Evolutionary conservation across 2,329 filamentous ascomycete genomes (phyloP).

Genomic region (Macrophomina pseudophaseolina): DNA sequence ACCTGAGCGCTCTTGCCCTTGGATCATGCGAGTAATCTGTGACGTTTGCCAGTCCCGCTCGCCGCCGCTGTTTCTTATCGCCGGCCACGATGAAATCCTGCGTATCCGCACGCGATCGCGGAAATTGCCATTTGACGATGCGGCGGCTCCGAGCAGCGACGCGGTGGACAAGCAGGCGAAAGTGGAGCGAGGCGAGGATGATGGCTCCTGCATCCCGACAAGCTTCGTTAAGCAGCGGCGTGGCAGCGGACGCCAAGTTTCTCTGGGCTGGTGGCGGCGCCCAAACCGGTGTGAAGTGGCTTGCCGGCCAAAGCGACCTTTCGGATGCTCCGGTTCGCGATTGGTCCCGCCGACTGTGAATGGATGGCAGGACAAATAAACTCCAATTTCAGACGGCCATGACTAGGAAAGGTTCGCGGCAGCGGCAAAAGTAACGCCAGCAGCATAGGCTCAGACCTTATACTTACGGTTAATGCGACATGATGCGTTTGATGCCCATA

Average conservation of each 20-base stretch:
- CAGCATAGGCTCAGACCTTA: background rate
- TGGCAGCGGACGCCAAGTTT: background rate
- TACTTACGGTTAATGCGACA: background rate
- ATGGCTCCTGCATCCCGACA: background rate
- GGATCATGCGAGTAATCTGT: constrained; percentile 11
- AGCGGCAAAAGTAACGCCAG: background rate
- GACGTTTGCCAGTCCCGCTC: too few relatives aligned
- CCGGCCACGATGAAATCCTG: background rate
- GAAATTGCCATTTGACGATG: background rate
- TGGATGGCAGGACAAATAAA: background rate
- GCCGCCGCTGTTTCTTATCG: background rate
- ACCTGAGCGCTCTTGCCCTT: background rate
- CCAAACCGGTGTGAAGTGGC: background rate
- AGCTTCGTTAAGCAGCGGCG: constrained; percentile 5
- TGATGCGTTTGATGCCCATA: background rate
- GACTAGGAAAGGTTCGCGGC: background rate
- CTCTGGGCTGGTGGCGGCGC: background rate
- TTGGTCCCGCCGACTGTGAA: background rate
- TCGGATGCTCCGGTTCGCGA: background rate
- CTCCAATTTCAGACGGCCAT: background rate
- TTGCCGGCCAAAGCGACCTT: background rate
- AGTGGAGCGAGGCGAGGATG: background rate
- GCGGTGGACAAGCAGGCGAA: background rate
- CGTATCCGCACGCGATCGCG: background rate
- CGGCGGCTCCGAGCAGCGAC: background rate